Base-by-base conservation (phyloP, 2,329 filamentous ascomycete genomes). In the Metarhizium robertsii region DNA sequence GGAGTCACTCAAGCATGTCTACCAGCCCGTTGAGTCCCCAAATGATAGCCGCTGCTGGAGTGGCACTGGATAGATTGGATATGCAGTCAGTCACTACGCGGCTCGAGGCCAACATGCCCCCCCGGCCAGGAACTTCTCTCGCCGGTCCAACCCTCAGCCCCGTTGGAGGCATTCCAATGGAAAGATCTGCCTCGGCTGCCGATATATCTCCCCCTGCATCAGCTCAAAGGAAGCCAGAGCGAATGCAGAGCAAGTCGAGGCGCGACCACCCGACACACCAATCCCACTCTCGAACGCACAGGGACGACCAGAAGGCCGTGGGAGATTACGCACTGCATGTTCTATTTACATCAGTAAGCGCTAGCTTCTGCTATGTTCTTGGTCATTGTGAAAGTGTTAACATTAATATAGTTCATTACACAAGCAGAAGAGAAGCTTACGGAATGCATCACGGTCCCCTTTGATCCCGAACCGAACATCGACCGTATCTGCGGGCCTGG, bases 301-400 rank as follows among this genome's bases (percentile, higher is more conserved):
- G 83, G 62, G 83, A 87, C 53, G 90, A 95, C 60, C 83, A 87
- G 61, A 95, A 92, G 71, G 96, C 92, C 0, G 92, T 96, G n/a
- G 92, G 91, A 55, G 94, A 99, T 75, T 97, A 96, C 80, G 94
- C 94, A 20, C 77, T 99, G 58, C 92, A 97, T 71, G 92, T 97
- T 63, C 77, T 99, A 47, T 96, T 97, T 72, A 97, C 94, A 61
- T 91, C 92, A 58, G 86, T 90, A 70, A 71, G 82, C 75, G 55
- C 49, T 56, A 53, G 10, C 16, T 45, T 32, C 52, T 18, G 43
- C 29, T 43, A 2, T 16, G 29, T 43, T 36, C 38, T 32, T 16
- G 25, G 14, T 6, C 14, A 40, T 1, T 61, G 66, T 40, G 65
- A 11, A 25, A 46, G 34, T 48, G 40, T 29, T 52, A 6, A 58